Evolutionary conservation across 257 asterid genomes (phyloP).

Genomic region (Jacaranda copaia): DNA sequence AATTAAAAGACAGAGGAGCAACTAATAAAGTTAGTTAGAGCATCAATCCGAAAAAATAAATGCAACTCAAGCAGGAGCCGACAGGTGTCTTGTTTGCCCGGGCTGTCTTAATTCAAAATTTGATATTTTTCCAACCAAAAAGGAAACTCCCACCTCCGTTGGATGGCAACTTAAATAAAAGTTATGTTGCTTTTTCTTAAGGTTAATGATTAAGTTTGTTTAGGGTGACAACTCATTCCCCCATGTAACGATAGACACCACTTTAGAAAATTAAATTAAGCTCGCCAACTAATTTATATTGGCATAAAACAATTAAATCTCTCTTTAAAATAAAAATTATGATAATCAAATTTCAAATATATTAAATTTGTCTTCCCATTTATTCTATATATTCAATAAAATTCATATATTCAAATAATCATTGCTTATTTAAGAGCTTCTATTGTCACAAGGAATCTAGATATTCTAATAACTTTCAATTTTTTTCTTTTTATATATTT

Average conservation of each 20-base stretch:
- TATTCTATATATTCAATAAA: too few species aligned
- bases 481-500: too few species aligned
- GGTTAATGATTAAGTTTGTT: constrained; percentile 44
- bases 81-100: constrained; percentile 31
- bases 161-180: constrained; percentile 33
- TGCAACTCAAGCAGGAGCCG: constrained; percentile 4
- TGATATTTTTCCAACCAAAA: constrained; percentile 33
- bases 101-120: constrained; percentile 30
- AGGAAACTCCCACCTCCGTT: constrained; percentile 23
- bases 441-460: too few species aligned
- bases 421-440: too few species aligned
- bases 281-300: constrained; percentile 21
- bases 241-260: constrained; percentile 31
- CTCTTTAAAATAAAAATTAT: too few species aligned
- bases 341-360: too few species aligned
- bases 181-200: constrained; percentile 39
- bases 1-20: background rate
- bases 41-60: background rate
- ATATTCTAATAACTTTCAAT: too few species aligned
- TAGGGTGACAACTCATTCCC: constrained; percentile 54
- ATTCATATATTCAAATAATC: too few species aligned
- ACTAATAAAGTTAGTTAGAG: background rate
- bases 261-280: constrained; percentile 31
- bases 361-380: too few species aligned
- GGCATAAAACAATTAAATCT: too few species aligned